A percentile compares a stretch with the other conserved stretches of the same genome.
Evolutionary conservation across 2,329 filamentous ascomycete genomes (phyloP).

Genomic region (Fusarium fracticaudum): DNA sequence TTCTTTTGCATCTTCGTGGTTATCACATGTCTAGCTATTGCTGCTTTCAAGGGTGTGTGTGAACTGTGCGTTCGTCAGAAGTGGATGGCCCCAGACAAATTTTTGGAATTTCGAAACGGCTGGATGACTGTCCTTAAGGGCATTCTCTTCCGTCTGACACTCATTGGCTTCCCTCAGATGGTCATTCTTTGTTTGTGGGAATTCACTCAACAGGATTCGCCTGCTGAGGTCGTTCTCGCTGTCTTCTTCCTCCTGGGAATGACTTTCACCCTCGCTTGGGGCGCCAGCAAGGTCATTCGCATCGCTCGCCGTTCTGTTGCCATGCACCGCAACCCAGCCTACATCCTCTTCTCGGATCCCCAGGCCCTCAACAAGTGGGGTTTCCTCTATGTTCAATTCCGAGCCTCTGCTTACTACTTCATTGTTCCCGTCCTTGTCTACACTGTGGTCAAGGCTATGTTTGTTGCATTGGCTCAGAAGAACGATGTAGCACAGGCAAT

Average conservation of each 20-base stretch:
- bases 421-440: conserved; percentile 83
- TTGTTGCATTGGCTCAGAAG: conserved; percentile 82
- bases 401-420: conserved; percentile 95
- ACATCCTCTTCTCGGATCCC: conserved; percentile 97
- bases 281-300: conserved; percentile 86
- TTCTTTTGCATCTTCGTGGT: conserved; percentile 90
- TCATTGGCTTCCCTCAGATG: conserved; percentile 94
- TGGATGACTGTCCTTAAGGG: conserved; percentile 95
- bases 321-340: conserved; percentile 96
- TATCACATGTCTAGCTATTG: conserved; percentile 76
- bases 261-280: conserved; percentile 81
- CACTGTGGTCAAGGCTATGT: conserved; percentile 86
- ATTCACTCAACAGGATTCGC: conserved; percentile 84
- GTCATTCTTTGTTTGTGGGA: conserved; percentile 93
- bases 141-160: conserved; percentile 87
- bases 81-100: conserved; percentile 86
- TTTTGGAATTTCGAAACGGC: conserved; percentile 91
- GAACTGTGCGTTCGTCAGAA: conserved; percentile 79
- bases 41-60: conserved; percentile 82
- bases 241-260: conserved; percentile 90
- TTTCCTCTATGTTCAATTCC: conserved; percentile 96
- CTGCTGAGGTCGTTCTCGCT: conserved; percentile 85
- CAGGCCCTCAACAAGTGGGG: conserved; percentile 96
- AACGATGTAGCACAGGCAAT: conserved; percentile 80
- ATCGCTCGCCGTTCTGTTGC: conserved; percentile 87